Percentiles rank a stretch among this genome's conserved stretches.
Evolutionary conservation across 176 grass and related monocot genomes (phyloP).

Genomic region (Tillandsia leiboldiana): DNA sequence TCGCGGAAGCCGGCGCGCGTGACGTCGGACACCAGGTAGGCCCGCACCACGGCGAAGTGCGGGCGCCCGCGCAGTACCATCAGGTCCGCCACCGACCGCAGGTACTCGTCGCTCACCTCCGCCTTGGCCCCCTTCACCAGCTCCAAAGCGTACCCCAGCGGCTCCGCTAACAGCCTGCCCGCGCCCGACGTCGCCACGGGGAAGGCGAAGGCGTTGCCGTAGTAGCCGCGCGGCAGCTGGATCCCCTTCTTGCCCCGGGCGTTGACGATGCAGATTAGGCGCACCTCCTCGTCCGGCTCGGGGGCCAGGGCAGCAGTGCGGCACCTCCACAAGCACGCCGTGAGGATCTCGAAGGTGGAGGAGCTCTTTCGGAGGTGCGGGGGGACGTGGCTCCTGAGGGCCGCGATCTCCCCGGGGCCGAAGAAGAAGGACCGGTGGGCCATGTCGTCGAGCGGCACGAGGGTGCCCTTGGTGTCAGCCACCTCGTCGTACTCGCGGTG

Average conservation of each 20-base stretch:
- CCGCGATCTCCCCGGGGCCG: conserved; percentile 29
- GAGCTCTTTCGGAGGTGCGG: conserved; percentile 22
- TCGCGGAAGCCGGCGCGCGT: conserved; percentile 52
- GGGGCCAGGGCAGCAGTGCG: conserved; percentile 57
- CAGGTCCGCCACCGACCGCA: conserved; percentile 49
- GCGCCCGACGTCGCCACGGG: conserved; percentile 46
- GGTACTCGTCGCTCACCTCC: conserved; percentile 50
- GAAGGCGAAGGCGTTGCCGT: conserved; percentile 72
- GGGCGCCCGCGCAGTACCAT: conserved; percentile 49
- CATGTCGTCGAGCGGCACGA: conserved; percentile 73
- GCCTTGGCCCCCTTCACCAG: conserved; percentile 62
- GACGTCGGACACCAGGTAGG: conserved; percentile 58
- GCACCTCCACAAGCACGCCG: conserved; percentile 61
- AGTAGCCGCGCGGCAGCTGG: conserved; percentile 53
- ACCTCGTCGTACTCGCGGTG: conserved; percentile 76
- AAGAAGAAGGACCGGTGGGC: conserved; percentile 72
- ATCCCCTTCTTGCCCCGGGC: conserved; percentile 35
- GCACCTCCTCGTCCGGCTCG: conserved; percentile 60
- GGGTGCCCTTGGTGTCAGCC: conserved; percentile 58
- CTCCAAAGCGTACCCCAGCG: conserved; percentile 46
- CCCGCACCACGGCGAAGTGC: conserved; percentile 64
- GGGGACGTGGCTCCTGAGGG: conserved; percentile 32
- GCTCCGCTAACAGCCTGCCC: conserved; percentile 29
- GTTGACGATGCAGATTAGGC: conserved; percentile 61
- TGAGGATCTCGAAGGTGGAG: conserved; percentile 78